phyloP scores from a whole-genome alignment of 1,284 basidiomycete genomes.

The Singerocomus rubriflavus region DNA sequence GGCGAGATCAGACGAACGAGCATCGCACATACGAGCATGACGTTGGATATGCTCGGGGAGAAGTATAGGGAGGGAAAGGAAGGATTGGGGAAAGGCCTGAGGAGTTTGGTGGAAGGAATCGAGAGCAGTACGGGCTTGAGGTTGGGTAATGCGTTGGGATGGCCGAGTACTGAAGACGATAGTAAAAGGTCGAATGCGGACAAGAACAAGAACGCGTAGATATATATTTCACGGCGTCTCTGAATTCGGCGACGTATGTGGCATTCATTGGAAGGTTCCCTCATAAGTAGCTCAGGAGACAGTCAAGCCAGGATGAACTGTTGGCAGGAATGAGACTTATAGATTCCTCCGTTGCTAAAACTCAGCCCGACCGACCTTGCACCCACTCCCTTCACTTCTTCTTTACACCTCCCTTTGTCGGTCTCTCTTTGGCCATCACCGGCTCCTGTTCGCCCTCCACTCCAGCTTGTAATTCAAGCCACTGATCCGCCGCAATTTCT shows the following conservation, averaged over 20 bases:
- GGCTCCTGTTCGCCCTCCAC: slow-evolving; percentile 31
- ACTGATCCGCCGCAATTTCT: slow-evolving; percentile 43
- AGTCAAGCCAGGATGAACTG: background rate
- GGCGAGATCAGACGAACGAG: slow-evolving; percentile 69
- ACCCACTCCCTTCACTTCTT: slow-evolving; percentile 16
- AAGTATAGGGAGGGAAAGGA: slow-evolving; percentile 40
- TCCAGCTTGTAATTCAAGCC: slow-evolving; percentile 25
- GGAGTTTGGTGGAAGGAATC: slow-evolving; percentile 51
- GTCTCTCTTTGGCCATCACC: slow-evolving; percentile 26
- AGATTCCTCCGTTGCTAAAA: background rate
- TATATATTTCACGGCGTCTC: background rate
- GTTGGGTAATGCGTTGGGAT: slow-evolving; percentile 59
- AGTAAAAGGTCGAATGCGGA: slow-evolving; percentile 15
- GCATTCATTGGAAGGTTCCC: background rate
- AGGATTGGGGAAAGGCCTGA: slow-evolving; percentile 46
- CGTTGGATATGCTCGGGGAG: slow-evolving; percentile 50
- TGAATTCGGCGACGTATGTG: background rate
- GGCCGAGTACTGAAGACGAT: slow-evolving; percentile 10
- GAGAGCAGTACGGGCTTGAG: slow-evolving; percentile 74
- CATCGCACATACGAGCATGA: slow-evolving; percentile 59
- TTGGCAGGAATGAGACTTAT: background rate
- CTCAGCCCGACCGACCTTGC: slow-evolving; percentile 3
- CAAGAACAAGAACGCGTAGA: slow-evolving; percentile 18
- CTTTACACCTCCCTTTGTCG: slow-evolving; percentile 13
- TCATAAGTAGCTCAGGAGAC: no score